Base-by-base conservation (phyloP, 2,329 filamentous ascomycete species). In the Penicillium sumatraense region DNA sequence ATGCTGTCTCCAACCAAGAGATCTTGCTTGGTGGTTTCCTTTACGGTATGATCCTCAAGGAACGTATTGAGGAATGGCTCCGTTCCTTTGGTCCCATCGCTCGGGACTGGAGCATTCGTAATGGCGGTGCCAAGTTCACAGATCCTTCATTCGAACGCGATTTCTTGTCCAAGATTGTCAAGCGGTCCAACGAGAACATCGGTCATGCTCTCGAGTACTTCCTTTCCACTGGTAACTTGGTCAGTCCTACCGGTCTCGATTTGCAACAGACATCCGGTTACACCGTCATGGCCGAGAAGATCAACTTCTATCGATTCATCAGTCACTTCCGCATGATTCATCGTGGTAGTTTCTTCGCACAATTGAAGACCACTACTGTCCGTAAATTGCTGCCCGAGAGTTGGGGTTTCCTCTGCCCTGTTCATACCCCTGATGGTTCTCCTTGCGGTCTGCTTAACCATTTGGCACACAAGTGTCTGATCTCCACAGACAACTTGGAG, bases 301-400 rank as follows among this genome's bases (percentile, higher is more conserved):
- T 99, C 72, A 99, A 99, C 79, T 99, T 98, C 73, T 86, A 96
- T 69, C 91, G 95, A 68, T 99, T 98, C 79, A 96, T 99, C 78
- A 95, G 91, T 75, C 95, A 99, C 75, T 99, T 99, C 83, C 89
- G 95, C 64, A 97, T 97, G 92, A 91, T 99, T 54, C 95, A 99
- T 79, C 87, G 95, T 86, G 95, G 95, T 81, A 95, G 91, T 72
- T 99, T 99, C 84, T 99, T 99, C 74, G 95, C 95, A 3, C 91
- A 98, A 72, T 78, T 99, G 61, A 98, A 97, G 78, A 99, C 95
- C 0, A 99, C 95, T 0, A 95, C 95, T 0, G 95, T 99, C 48
- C 86, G 95, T 79, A 99, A 98, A 75, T 80, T 99, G 65, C 79
- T 98, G 18, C 95, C 95, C 2, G 95, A 99, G 72, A 96, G 92